Conservation (phyloP, 176 grass and related monocot species). For the Paspalum vaginatum region DNA sequence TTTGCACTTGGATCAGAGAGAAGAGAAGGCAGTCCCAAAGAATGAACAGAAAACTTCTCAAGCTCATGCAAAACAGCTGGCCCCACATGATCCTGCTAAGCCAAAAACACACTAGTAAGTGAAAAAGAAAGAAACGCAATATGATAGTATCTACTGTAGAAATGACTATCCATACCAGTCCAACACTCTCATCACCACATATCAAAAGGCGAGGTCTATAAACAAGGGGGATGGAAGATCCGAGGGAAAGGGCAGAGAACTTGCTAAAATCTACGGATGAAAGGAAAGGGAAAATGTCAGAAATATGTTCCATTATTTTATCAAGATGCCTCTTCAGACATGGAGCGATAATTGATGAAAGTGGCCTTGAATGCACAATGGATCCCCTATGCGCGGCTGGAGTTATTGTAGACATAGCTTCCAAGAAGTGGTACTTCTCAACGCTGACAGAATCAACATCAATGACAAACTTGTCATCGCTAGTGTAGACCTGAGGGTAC, state of each 20-base stretch:
- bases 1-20: constrained; percentile 99
- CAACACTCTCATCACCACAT: constrained; percentile 77
- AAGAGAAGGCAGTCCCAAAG: constrained; percentile 93
- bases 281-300: constrained; percentile 86
- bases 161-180: constrained; percentile 66
- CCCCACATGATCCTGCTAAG: constrained; percentile 95
- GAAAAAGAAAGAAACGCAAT: constrained; percentile 22
- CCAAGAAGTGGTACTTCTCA: constrained; percentile 93
- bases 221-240: constrained; percentile 87
- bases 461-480: constrained; percentile 99
- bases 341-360: constrained; percentile 77
- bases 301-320: constrained; percentile 81
- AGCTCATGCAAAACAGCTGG: constrained; percentile 97
- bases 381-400: constrained; percentile 94
- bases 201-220: constrained; percentile 95
- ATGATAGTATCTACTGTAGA: constrained; percentile 27
- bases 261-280: constrained; percentile 68
- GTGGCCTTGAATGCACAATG: constrained; percentile 85
- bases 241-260: constrained; percentile 66
- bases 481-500: constrained; percentile 98
- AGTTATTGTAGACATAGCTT: constrained; percentile 98
- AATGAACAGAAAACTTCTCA: constrained; percentile 98
- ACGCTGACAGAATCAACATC: constrained; percentile 88
- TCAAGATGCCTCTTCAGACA: constrained; percentile 86
- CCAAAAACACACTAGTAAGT: constrained; percentile 49